These are phyloP conservation scores for Sporothrix humicola DNA, from an alignment of 2,329 filamentous ascomycete species.

Conservation along the genomic window DNA sequence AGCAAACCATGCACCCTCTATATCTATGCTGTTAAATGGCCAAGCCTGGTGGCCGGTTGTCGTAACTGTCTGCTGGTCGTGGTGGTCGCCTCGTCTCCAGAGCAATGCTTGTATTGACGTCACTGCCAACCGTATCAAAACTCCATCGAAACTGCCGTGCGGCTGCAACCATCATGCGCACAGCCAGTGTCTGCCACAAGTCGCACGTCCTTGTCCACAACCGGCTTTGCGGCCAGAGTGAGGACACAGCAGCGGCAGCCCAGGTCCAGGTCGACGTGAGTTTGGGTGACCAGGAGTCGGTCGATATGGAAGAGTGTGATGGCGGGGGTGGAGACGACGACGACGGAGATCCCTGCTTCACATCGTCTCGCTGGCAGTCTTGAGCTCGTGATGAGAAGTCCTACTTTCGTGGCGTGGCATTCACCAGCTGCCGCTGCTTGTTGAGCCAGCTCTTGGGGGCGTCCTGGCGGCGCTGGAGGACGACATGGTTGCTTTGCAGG, in stretches of 20 bases:
- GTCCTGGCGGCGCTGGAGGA: slow-evolving; percentile 75
- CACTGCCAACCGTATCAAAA: not conserved
- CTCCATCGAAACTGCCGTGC: not conserved
- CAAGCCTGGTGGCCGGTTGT: too few relatives aligned
- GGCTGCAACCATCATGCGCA: not conserved
- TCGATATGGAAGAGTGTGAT: not conserved
- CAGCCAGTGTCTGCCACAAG: not conserved
- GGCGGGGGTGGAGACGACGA: too few relatives aligned
- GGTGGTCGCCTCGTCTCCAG: not conserved
- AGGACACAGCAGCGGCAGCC: too few relatives aligned
- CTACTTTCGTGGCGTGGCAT: slow-evolving; percentile 47
- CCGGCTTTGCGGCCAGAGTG: not conserved
- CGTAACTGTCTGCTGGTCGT: too few relatives aligned
- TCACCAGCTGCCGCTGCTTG: slow-evolving; percentile 77
- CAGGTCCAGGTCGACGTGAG: too few relatives aligned
- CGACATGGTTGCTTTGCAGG: slow-evolving; percentile 81
- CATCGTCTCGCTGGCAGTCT: slow-evolving; percentile 12
- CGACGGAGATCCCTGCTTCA: not conserved
- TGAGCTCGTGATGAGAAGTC: slow-evolving; percentile 22
- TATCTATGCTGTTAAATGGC: not conserved
- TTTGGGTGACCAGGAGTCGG: too few relatives aligned
- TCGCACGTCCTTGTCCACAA: not conserved
- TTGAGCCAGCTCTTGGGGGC: slow-evolving; percentile 82
- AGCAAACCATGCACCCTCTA: not conserved
- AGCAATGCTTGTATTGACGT: not conserved